phyloP scores from a whole-genome alignment of 208 protist species.

The Wallacemonas sp. region DNA sequence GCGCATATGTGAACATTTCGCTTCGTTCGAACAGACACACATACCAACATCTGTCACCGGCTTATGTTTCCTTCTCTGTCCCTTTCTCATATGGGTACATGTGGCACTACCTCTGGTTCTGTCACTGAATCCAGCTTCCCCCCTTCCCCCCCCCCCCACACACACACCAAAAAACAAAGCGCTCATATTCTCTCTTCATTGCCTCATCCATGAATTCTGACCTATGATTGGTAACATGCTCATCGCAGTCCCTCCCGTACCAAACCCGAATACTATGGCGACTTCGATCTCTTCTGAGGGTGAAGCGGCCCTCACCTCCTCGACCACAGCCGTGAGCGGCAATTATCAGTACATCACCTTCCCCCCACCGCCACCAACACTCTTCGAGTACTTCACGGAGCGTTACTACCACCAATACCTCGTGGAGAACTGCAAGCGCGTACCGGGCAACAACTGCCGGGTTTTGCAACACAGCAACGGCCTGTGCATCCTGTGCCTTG shows the following conservation, averaged over 20 bases:
- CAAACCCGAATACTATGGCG: not conserved
- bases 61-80: no score
- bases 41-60: no score
- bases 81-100: no score
- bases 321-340: not conserved
- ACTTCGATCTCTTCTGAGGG: not conserved
- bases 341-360: conserved; percentile 10
- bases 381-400: conserved; percentile 82
- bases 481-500: conserved; percentile 73
- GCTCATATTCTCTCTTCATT: no score
- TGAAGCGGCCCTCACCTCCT: conserved; percentile 6
- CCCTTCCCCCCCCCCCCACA: no score
- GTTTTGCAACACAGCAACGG: conserved; percentile 89
- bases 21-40: no score
- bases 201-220: no score
- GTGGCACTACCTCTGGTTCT: no score
- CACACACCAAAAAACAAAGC: not conserved
- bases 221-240: no score
- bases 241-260: not conserved
- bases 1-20: no score
- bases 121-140: no score
- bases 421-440: conserved; percentile 64
- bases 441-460: conserved; percentile 67
- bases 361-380: conserved; percentile 25
- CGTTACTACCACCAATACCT: conserved; percentile 83